Evolutionary conservation across 1,284 basidiomycete genomes (phyloP).

Genomic region (Thelephora terrestris): DNA sequence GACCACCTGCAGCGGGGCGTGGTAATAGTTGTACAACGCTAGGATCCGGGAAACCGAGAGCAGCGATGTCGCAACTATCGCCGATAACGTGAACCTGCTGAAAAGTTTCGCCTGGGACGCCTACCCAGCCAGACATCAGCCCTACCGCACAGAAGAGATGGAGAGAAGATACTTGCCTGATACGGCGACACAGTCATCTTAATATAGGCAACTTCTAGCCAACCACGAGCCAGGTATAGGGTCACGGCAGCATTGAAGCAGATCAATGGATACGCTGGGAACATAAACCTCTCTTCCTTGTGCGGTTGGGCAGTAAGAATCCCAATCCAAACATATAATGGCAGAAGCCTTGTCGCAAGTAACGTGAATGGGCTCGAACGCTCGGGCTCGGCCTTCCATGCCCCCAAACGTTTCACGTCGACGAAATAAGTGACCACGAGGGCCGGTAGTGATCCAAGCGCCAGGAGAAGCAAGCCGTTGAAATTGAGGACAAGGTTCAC

Average conservation of each 20-base stretch:
- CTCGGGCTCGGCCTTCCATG: conserved; percentile 39
- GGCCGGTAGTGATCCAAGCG: conserved; percentile 71
- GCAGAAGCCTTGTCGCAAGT: conserved; percentile 66
- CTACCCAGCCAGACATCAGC: conserved; percentile 27
- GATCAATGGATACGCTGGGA: conserved; percentile 84
- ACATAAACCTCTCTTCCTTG: conserved; percentile 99
- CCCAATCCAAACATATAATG: conserved; percentile 84
- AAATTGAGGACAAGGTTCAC: conserved; percentile 88
- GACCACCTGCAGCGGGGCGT: conserved; percentile 74
- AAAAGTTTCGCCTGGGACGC: conserved; percentile 73
- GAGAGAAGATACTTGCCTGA: conserved; percentile 37
- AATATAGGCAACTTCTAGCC: conserved; percentile 74
- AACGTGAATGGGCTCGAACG: conserved; percentile 73
- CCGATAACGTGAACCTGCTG: conserved; percentile 61
- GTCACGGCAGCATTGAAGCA: conserved; percentile 91
- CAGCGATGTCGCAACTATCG: conserved; percentile 54
- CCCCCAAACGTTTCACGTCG: conserved; percentile 74
- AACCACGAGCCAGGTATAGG: conserved; percentile 75
- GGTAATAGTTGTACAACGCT: conserved; percentile 84
- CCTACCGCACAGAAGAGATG: not conserved
- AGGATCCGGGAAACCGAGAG: conserved; percentile 74
- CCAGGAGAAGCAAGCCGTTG: conserved; percentile 78
- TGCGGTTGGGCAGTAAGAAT: conserved; percentile 80
- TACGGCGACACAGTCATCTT: conserved; percentile 75
- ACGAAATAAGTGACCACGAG: conserved; percentile 67